Evolutionary conservation across 106 monocot species (phyloP), one percentile per base, ranked within the genome.

Genomic region (Acorus calamus): DNA sequence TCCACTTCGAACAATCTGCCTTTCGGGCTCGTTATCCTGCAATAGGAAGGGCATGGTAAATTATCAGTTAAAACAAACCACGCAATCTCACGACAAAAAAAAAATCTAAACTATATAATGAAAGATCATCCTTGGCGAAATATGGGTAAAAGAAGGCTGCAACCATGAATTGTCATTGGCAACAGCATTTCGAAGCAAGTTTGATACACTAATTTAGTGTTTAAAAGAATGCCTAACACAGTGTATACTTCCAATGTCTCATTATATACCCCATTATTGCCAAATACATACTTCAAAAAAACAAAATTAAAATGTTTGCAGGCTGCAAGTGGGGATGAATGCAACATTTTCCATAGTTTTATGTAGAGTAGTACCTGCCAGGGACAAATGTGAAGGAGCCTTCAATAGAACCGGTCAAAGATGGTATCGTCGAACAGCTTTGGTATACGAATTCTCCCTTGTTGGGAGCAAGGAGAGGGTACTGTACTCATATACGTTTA

Each of bases 301-400:
- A 28, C n/a, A 28, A 28, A 28, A 28, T 28, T 1, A 28, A 28
- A 28, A 28, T 1, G 1, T 1, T 28, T 28, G 28, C 28, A 1
- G 28, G 28, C 28, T 28, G 1, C 28, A 28, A 28, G 1, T 14
- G 52, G 4, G 28, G 4, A 9, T n/a, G 4, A 47, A 44, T 8
- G 10, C 6, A 51, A 42, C 62, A 7, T 48, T 8, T 46, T 43
- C 2, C 45, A 8, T 53, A 48, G 12, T 7, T 3, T 8, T 14
- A 60, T 61, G 11, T n/a, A 47, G 9, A 10, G 51, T 2, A 42
- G 14, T 86, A 98, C 96, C 88, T 91, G 65, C 96, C 96, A 65
- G 96, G 96, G 74, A 98, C 85, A 80, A 98, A 91, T 44, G 87
- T 85, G 62, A 98, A 98, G 8, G 84, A 83, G 12, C 96, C 96